Base-by-base conservation (phyloP, 768 basidiomycete species). In the Hygrophoropsis aurantiaca region DNA sequence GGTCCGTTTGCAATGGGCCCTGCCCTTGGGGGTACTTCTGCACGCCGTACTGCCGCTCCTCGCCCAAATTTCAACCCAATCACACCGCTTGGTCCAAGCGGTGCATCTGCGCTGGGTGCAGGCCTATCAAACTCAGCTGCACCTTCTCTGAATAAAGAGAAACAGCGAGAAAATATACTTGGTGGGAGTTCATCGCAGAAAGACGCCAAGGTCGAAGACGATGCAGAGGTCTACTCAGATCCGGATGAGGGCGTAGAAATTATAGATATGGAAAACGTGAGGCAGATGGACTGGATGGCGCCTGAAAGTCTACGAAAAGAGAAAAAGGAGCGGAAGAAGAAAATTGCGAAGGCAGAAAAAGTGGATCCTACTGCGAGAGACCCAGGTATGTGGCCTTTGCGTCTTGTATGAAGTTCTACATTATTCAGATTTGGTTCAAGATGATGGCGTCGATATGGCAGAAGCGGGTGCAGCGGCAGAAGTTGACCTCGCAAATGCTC, bases 1-100 rank as follows among this genome's bases (percentile, higher is more conserved):
- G 90, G 90, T 3, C 90, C 90, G 11, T 92, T 92, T 56, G 87
- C 90, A 16, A 84, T 92, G 82, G 90, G 90, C 18, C 90, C 90
- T 26, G 75, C 86, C 19, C 73, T 87, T 54, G 78, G 78, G 8
- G 84, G 85, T 24, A 74, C 71, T 42, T 77, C 73, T 37, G 60
- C 68, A 49, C 72, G 73, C 11, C 77, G 80, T 42, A 73, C 78
- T 32, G 65, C 75, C 26, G 66, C 73, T 7, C 75, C 81, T 15
- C 79, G 78, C 18, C 75, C 84, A 15, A 79, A 79, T 54, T 79
- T 85, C 49, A 66, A 79, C 15, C 74, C 85, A 1, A 61, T 69
- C 37, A 65, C 72, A 9, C 73, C 81, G 1, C 56, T 71, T 35
- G 73, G 71, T 1, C 55, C 70, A 6, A 47, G 53, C 11, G 68